Conservation (phyloP, 2,329 filamentous ascomycete genomes). For the Penicillium sp. region DNA sequence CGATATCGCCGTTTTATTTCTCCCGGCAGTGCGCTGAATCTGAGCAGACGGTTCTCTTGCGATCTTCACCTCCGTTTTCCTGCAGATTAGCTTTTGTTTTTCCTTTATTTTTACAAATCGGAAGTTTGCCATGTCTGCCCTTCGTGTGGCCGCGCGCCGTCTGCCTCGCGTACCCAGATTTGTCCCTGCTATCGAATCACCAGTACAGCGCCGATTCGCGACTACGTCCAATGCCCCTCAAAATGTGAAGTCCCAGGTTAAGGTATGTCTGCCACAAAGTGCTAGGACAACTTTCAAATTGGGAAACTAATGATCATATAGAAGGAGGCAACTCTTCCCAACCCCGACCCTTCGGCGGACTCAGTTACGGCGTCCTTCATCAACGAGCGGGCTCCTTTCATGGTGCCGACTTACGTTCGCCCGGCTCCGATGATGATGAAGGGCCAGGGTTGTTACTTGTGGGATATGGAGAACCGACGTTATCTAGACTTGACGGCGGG, state of each 20-base stretch:
- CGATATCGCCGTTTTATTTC: slow-evolving; percentile 24
- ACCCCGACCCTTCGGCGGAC: slow-evolving; percentile 63
- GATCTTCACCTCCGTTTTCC: not conserved
- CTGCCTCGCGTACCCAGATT: slow-evolving; percentile 26
- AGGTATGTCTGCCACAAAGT: slow-evolving; percentile 12
- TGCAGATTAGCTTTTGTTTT: not conserved
- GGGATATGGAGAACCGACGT: slow-evolving; percentile 76
- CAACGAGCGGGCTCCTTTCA: slow-evolving; percentile 68
- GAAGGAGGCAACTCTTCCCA: slow-evolving; percentile 49
- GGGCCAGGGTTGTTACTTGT: slow-evolving; percentile 78
- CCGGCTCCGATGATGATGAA: slow-evolving; percentile 82
- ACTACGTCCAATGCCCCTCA: slow-evolving; percentile 26
- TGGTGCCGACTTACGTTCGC: slow-evolving; percentile 91
- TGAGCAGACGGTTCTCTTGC: not conserved
- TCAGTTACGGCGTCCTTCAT: slow-evolving; percentile 68
- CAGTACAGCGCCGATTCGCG: slow-evolving; percentile 28
- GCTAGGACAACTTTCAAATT: not conserved
- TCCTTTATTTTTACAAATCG: not conserved
- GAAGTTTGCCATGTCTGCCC: slow-evolving; percentile 22
- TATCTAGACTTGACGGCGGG: slow-evolving; percentile 94
- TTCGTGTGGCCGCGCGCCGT: slow-evolving; percentile 31
- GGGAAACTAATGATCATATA: slow-evolving; percentile 19
- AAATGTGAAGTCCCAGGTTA: slow-evolving; percentile 23
- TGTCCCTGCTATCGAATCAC: slow-evolving; percentile 27
- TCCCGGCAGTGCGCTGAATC: slow-evolving; percentile 5